phyloP scores from a whole-genome alignment of 2,329 filamentous ascomycete genomes.

The Aspergillus novofumigatus region DNA sequence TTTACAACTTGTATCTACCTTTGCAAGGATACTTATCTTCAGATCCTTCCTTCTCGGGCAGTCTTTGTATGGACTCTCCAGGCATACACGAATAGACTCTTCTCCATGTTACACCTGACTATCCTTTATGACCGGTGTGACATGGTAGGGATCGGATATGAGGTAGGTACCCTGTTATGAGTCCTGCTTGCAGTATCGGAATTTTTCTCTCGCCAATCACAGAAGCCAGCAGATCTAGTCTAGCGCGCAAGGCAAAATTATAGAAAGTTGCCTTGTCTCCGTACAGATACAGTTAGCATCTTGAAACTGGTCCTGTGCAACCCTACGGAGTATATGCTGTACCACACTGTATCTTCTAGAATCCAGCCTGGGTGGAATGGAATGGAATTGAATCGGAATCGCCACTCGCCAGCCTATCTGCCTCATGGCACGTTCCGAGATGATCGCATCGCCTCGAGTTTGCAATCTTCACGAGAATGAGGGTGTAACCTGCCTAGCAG shows the following conservation, averaged over 20 bases:
- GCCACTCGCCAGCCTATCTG: too few relatives aligned
- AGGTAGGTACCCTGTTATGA: not conserved
- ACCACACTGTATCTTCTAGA: not conserved
- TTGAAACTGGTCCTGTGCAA: not conserved
- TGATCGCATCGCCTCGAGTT: not conserved
- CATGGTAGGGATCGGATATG: not conserved
- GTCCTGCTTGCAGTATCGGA: not conserved
- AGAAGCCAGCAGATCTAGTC: not conserved
- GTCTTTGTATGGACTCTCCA: not conserved
- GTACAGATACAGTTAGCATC: not conserved
- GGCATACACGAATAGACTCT: not conserved
- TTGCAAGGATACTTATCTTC: too few relatives aligned
- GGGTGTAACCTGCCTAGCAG: not conserved
- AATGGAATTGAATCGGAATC: too few relatives aligned
- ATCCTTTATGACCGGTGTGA: not conserved
- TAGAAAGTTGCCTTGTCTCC: not conserved
- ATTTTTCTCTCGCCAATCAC: not conserved
- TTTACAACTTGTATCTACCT: too few relatives aligned
- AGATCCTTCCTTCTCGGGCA: too few relatives aligned
- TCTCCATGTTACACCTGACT: not conserved
- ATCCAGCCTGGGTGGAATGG: not conserved
- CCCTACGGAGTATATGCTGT: not conserved
- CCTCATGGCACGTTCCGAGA: not conserved
- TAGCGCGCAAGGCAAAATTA: not conserved
- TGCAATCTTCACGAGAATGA: not conserved